Evolutionary conservation across 306 rosid genomes (phyloP), one percentile per base, ranked within the genome.

Genomic region (Sphenostylis stenocarpa): DNA sequence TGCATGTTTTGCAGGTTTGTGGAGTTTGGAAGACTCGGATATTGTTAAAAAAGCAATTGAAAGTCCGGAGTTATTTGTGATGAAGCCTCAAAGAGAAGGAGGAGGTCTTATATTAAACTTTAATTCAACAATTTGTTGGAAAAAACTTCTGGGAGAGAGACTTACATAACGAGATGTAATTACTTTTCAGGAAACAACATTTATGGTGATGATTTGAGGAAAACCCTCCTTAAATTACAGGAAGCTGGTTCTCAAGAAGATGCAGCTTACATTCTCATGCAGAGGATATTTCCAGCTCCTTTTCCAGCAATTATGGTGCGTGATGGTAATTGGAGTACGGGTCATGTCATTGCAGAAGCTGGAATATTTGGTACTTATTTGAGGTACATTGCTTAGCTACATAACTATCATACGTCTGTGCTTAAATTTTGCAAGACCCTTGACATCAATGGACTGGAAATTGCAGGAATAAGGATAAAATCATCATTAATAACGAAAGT

Each of bases 71-170:
- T 43, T 86, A 47, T 96, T 88, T 85, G 97, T 92, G 52, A 86
- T 96, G 97, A 96, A 96, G 84, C 99, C 99, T 68, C 99, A 92
- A 82, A 89, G 98, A 82, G 99, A 96, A 92, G 99, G 99, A 73
- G 99, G 99, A 95, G 99, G 98, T 92, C 34, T 43, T 16, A 9
- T 64, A 73, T 34, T 56, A 44, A 74, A 64, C 68, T 73, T 43
- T 43, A 8, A 68, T 70, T 73, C 75, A 17, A 71, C 83, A 28
- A 31, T 66, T 45, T 9, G 61, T 67, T 34, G 45, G 26, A 38
- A 28, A 24, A 48, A 62, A 38, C 29, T 20, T 47, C 48, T 15
- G 52, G 43, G 48, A 10, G 33, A 23, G 39, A 8, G 76, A 80
- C 70, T 56, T 72, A 36, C 44, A 47, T 45, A 31, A 36, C 43